Conservation (phyloP, 139 green algal species). For the Micromonas pusilla region DNA sequence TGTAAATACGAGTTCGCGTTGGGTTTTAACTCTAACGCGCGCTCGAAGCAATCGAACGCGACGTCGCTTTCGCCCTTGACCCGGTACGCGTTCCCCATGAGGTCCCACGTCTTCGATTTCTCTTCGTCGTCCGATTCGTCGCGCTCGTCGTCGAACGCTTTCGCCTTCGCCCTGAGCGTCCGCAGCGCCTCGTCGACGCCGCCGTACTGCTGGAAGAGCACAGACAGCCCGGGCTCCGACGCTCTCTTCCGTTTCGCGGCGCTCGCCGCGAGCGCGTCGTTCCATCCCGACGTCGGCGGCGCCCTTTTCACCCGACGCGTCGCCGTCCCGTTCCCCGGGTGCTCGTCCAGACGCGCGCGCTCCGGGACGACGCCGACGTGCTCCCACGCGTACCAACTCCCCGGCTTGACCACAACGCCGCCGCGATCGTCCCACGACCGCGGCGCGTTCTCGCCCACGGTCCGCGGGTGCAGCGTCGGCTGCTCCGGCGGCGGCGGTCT, state of each 20-base stretch:
- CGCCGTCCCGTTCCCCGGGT: too few species aligned
- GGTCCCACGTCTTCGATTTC: slow-evolving; percentile 24
- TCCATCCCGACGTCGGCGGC: not conserved
- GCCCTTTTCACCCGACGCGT: too few species aligned
- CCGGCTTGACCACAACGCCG: too few species aligned
- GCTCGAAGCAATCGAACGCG: slow-evolving; percentile 28
- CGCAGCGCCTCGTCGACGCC: slow-evolving; percentile 6
- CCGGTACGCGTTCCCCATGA: slow-evolving; percentile 35
- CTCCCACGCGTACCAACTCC: too few species aligned
- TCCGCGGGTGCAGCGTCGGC: too few species aligned
- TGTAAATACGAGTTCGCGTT: slow-evolving; percentile 35
- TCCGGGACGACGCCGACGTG: too few species aligned
- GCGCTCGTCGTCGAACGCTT: not conserved
- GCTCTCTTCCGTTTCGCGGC: too few species aligned
- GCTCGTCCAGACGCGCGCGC: too few species aligned
- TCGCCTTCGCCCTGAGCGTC: not conserved
- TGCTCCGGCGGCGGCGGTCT: too few species aligned
- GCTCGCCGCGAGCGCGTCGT: not conserved
- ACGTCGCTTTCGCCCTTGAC: slow-evolving; percentile 25
- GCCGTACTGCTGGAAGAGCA: slow-evolving; percentile 16
- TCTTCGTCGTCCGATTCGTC: not conserved
- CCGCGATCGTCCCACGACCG: too few species aligned
- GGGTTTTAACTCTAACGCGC: slow-evolving; percentile 4
- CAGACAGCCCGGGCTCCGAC: slow-evolving; percentile 1
- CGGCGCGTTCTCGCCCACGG: too few species aligned